Conservation (phyloP, 257 asterid species). For the Handroanthus guayacan region DNA sequence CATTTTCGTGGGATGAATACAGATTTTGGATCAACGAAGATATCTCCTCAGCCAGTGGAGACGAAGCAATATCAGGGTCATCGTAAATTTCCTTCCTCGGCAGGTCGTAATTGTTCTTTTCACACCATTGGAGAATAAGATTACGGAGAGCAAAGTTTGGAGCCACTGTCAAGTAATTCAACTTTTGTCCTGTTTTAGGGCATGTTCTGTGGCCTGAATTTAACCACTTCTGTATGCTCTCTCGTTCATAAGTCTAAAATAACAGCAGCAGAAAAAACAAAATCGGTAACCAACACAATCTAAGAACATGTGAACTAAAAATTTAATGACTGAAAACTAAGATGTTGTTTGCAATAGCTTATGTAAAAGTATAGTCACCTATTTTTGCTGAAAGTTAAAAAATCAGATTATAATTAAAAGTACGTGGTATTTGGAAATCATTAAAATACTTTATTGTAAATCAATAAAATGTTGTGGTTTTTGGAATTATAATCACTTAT, state of each 20-base stretch:
- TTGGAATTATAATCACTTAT: too few species aligned
- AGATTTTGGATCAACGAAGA: conserved; percentile 51
- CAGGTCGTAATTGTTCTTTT: conserved; percentile 51
- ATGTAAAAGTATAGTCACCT: too few species aligned
- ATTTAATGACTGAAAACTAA: too few species aligned
- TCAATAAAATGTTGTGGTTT: too few species aligned
- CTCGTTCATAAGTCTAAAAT: conserved; percentile 63
- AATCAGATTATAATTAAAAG: too few species aligned
- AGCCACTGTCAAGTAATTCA: conserved; percentile 57
- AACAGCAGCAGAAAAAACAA: not conserved
- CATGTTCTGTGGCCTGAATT: conserved; percentile 65
- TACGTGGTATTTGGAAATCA: too few species aligned
- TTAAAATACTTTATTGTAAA: too few species aligned
- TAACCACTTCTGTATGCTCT: conserved; percentile 67
- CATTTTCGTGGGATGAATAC: conserved; percentile 42
- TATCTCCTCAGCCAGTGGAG: conserved; percentile 59
- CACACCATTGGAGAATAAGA: conserved; percentile 68
- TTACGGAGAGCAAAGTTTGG: conserved; percentile 69
- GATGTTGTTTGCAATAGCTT: too few species aligned
- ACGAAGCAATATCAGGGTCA: conserved; percentile 50
- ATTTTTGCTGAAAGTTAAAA: not conserved
- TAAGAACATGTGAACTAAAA: not conserved
- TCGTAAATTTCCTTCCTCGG: conserved; percentile 52
- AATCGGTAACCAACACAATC: conserved; percentile 9
- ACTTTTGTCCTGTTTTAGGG: conserved; percentile 65